A percentile compares a stretch with the other conserved stretches of the same genome.
phyloP scores from a whole-genome alignment of 1,284 basidiomycete species.

The Boletellus deceptivus region DNA sequence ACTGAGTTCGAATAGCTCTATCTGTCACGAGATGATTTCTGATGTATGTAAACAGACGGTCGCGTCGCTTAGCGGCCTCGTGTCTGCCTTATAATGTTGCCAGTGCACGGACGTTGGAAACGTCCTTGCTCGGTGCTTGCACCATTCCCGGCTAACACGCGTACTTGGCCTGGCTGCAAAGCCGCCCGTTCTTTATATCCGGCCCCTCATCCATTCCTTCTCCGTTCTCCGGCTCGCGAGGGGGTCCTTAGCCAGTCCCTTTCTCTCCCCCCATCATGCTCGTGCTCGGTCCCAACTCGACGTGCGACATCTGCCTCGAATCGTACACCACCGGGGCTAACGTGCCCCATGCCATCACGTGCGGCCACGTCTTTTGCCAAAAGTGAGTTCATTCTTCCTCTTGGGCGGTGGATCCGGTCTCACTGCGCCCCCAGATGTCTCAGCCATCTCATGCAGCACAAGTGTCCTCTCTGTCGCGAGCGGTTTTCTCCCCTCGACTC shows the following conservation, averaged over 20 bases:
- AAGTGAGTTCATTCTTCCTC: slow-evolving; percentile 24
- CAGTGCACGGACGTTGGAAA: slow-evolving; percentile 20
- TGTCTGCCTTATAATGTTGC: slow-evolving; percentile 34
- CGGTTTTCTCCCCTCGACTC: slow-evolving; percentile 31
- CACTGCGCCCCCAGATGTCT: slow-evolving; percentile 26
- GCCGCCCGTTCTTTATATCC: slow-evolving; percentile 29
- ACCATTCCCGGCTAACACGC: slow-evolving; percentile 29
- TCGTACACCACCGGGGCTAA: slow-evolving; percentile 36
- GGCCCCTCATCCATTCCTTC: slow-evolving; percentile 3
- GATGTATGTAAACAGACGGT: slow-evolving; percentile 22
- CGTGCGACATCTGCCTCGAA: slow-evolving; percentile 50
- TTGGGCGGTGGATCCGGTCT: slow-evolving; percentile 3
- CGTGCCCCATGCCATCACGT: slow-evolving; percentile 42
- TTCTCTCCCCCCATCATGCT: slow-evolving; percentile 37
- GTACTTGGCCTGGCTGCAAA: slow-evolving; percentile 27
- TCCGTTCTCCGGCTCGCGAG: neutral
- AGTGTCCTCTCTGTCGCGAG: slow-evolving; percentile 37
- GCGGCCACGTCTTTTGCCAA: slow-evolving; percentile 46
- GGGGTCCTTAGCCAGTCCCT: slow-evolving; percentile 38
- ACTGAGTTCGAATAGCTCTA: slow-evolving; percentile 24
- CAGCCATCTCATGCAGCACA: slow-evolving; percentile 31
- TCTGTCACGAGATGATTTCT: slow-evolving; percentile 15
- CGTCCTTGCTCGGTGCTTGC: slow-evolving; percentile 22
- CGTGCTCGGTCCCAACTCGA: slow-evolving; percentile 43
- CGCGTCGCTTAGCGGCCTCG: slow-evolving; percentile 36